Evolutionary conservation across 2,329 filamentous ascomycete species (phyloP).

Genomic region (Scedosporium apiospermum): DNA sequence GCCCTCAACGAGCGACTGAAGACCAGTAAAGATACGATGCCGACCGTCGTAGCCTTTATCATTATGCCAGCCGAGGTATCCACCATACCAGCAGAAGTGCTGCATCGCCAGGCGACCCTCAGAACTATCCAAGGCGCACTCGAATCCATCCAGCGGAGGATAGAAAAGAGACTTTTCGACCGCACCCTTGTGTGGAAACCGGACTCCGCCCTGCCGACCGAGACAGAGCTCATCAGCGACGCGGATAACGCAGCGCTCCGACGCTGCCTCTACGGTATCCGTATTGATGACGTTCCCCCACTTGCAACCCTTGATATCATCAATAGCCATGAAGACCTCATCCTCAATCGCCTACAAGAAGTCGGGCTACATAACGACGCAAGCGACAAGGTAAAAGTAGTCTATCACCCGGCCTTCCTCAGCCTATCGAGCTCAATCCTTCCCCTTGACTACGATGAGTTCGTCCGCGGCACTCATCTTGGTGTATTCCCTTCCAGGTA

Average conservation of each 20-base stretch:
- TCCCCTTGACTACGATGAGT: constrained; percentile 95
- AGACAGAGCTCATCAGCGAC: constrained; percentile 88
- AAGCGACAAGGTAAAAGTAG: constrained; percentile 87
- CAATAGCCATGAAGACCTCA: constrained; percentile 86
- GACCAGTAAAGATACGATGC: constrained; percentile 70
- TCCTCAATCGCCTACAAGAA: constrained; percentile 89
- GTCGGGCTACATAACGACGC: constrained; percentile 97
- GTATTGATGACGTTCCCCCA: constrained; percentile 78
- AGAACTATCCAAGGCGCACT: constrained; percentile 92
- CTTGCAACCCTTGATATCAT: constrained; percentile 99
- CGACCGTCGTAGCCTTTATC: constrained; percentile 89
- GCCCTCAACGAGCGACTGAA: constrained; percentile 92
- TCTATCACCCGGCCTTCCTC: constrained; percentile 97
- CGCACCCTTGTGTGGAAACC: constrained; percentile 92
- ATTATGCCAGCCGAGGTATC: constrained; percentile 98
- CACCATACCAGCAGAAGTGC: constrained; percentile 86
- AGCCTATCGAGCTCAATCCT: constrained; percentile 93
- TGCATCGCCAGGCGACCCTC: constrained; percentile 95
- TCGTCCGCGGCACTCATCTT: constrained; percentile 91
- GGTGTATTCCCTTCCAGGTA: constrained; percentile 97
- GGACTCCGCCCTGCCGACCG: constrained; percentile 84
- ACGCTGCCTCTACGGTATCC: constrained; percentile 91
- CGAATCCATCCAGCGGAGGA: constrained; percentile 83
- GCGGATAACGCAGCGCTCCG: constrained; percentile 90
- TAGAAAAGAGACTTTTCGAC: constrained; percentile 90